These are phyloP conservation scores for Limonium bicolor DNA, from an alignment of 148 eudicot species.

Conservation along the genomic window DNA sequence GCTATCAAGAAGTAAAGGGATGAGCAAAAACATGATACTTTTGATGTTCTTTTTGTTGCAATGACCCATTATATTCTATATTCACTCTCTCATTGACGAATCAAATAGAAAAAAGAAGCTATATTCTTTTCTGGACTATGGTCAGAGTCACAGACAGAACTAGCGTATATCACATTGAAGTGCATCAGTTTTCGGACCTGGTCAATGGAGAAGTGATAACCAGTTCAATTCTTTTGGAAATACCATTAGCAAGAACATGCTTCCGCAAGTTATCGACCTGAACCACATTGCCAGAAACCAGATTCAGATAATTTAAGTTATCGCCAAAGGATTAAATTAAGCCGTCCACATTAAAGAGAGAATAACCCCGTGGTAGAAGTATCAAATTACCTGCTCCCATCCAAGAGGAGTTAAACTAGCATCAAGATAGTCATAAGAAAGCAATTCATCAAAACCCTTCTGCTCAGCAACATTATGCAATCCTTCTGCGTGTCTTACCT, in stretches of 20 bases:
- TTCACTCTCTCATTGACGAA: no score
- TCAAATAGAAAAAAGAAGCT: no score
- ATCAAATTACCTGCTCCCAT: constrained; percentile 77
- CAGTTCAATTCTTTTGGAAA: constrained; percentile 54
- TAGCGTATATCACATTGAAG: background rate
- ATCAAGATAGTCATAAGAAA: constrained; percentile 67
- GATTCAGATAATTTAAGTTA: no score
- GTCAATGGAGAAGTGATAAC: constrained; percentile 70
- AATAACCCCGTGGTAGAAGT: no score
- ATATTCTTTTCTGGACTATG: no score
- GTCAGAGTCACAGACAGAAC: background rate
- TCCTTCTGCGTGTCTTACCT: constrained; percentile 99
- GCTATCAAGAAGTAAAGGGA: background rate
- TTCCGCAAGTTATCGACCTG: constrained; percentile 80
- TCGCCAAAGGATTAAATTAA: no score
- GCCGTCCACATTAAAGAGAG: no score
- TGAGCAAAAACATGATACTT: no score
- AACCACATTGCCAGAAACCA: no score
- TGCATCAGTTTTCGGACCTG: no score
- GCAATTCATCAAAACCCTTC: constrained; percentile 31
- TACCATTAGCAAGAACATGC: constrained; percentile 50
- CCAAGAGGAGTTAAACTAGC: constrained; percentile 81
- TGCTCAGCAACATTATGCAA: constrained; percentile 89
- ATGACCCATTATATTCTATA: no score
- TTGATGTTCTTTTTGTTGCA: no score